Evolutionary conservation across 2,329 filamentous ascomycete species (phyloP), one percentile per base, ranked within the genome.

Genomic region (Pseudocercospora ulei): DNA sequence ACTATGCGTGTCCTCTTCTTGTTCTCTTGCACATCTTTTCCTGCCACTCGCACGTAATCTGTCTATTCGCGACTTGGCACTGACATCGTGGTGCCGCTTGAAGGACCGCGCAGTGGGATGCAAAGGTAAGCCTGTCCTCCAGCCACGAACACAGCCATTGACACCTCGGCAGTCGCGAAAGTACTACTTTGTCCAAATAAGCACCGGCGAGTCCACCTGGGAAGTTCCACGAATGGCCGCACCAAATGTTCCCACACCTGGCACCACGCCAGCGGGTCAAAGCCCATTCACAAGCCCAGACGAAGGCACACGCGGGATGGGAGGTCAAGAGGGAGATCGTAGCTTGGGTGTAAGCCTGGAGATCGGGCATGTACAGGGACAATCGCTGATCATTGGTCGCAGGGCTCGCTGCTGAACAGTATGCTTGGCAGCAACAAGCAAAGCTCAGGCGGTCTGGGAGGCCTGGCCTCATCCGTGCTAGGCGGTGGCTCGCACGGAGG

Each of bases 171-270:
- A 62, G 60, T 61, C 58, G 14, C 50, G 61, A 40, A 63, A 63
- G 39, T 64, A 64, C 47, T 64, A 64, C 52, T 64, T 53, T 45
- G 62, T 64, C 8, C 60, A 63, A 47, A 63, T 63, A 26, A 60
- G 56, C 46, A 64, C 61, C 35, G 61, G 61, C 41, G 57, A 61
- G 40, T 62, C 59, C 22, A 63, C 61, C 12, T 64, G 62, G 62
- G 60, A 63, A 27, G 52, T 55, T 17, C 62, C 62, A 7, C 63
- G 60, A 7, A 52, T 51, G 45, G 56, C 59, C 24, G 60, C 61
- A 27, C 60, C 61, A 14, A 56, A 59, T 28, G 59, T 61, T 20
- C 60, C 60, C 14, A 61, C 58, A 7, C 58, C 60, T 12, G 57
- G 59, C 33, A 50, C 48, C 25, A 64, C 62, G 29, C 62, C 62